These are phyloP conservation scores for Lactarius indigo DNA, from an alignment of 768 basidiomycete species.

Conservation along the genomic window DNA sequence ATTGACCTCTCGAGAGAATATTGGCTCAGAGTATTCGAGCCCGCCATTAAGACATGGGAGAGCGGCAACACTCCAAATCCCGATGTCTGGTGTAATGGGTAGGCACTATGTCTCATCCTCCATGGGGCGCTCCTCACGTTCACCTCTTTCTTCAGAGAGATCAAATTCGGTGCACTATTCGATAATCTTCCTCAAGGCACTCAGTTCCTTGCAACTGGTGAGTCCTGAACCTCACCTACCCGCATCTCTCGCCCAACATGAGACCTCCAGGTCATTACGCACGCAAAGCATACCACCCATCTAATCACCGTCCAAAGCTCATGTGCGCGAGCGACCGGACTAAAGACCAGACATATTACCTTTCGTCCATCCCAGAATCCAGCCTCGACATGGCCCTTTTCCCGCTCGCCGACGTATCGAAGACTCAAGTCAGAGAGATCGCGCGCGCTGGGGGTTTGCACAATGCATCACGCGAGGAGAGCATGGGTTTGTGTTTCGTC, in stretches of 20 bases:
- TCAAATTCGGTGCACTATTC: constrained; percentile 86
- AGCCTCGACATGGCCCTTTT: constrained; percentile 71
- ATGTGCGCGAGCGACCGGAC: constrained; percentile 45
- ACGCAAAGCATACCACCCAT: constrained; percentile 45
- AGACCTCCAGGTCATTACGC: constrained; percentile 79
- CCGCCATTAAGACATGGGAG: constrained; percentile 75
- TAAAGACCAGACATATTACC: constrained; percentile 94
- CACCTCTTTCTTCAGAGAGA: constrained; percentile 50
- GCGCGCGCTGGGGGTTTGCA: constrained; percentile 61
- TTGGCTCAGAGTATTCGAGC: constrained; percentile 90
- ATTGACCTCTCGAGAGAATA: constrained; percentile 88
- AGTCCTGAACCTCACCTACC: constrained; percentile 3
- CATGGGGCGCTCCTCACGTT: background rate
- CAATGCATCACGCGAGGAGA: constrained; percentile 75
- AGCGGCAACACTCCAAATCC: constrained; percentile 85
- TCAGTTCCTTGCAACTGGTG: constrained; percentile 82
- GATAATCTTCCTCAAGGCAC: constrained; percentile 47
- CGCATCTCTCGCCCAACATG: background rate
- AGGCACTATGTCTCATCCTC: constrained; percentile 39
- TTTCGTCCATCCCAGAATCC: constrained; percentile 69
- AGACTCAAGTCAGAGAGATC: constrained; percentile 68
- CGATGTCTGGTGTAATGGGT: constrained; percentile 91
- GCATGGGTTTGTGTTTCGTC: constrained; percentile 94
- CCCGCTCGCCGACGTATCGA: constrained; percentile 65
- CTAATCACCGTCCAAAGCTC: constrained; percentile 35